phyloP scores from a whole-genome alignment of 2,329 filamentous ascomycete genomes.

The Diaporthe humulicola region DNA sequence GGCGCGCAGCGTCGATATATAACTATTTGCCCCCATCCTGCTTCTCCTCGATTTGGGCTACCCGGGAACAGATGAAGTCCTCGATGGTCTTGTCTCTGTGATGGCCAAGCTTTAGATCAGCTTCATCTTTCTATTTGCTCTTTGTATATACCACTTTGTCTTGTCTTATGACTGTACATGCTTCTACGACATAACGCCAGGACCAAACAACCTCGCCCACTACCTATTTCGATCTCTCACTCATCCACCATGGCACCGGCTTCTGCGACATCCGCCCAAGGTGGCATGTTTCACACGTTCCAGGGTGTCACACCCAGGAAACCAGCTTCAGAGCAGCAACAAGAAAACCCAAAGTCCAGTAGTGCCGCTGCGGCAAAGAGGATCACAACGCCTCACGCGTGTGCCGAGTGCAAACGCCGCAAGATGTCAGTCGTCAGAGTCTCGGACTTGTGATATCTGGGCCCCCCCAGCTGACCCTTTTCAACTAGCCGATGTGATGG shows the following conservation, averaged over 20 bases:
- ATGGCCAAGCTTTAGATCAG: constrained; percentile 27
- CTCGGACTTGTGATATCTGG: neutral
- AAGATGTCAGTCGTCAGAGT: constrained; percentile 70
- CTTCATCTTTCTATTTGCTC: neutral
- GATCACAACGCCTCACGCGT: constrained; percentile 73
- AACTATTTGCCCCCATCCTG: constrained; percentile 54
- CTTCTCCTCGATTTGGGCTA: constrained; percentile 47
- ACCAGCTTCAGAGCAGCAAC: constrained; percentile 58
- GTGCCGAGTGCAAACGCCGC: constrained; percentile 81
- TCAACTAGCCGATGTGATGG: constrained; percentile 77
- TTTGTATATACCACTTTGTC: constrained; percentile 37
- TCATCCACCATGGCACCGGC: constrained; percentile 57
- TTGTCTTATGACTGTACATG: constrained; percentile 19
- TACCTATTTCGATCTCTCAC: constrained; percentile 34
- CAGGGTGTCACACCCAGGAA: constrained; percentile 67
- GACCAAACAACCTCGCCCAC: neutral
- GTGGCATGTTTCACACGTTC: constrained; percentile 67
- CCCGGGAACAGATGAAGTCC: neutral
- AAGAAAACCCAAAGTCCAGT: constrained; percentile 55
- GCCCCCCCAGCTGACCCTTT: constrained; percentile 44
- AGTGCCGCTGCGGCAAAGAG: constrained; percentile 58
- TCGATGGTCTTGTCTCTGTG: constrained; percentile 14
- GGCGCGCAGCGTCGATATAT: constrained; percentile 55
- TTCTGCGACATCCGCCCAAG: constrained; percentile 61
- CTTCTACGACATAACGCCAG: neutral